Base-by-base conservation (phyloP, 805 yeast species). In the Babjeviella inositovora region DNA sequence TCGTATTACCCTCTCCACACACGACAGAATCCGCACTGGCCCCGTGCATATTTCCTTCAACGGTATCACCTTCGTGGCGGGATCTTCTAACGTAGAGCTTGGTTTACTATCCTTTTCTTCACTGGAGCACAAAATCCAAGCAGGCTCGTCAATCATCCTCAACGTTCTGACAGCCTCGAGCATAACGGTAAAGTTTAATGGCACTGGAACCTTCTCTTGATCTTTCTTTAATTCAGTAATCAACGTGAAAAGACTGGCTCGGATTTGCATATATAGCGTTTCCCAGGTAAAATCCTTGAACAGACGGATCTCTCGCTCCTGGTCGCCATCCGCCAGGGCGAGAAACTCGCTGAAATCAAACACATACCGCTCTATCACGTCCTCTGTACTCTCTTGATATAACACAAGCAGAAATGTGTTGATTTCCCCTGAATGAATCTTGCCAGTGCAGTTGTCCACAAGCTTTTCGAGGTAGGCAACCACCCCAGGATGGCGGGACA, bases 401-500 rank as follows among this genome's bases (percentile, higher is more conserved):
- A 68, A 30, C 2, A 57, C 39, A n/a, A 67, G 32, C 5, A 45
- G 33, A 5, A 62, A 29, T 16, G 44, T 42, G 13, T 41, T 41
- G 2, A 55, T 37, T 13, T 37, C 31, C 8, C 52, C 47, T 7
- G 28, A 25, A 15, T 19, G 19, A 5, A 49, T 38, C 27, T 30
- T 23, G 4, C 26, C 28, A 21, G 33, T 29, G 13, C 37, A 28
- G 5, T 38, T 25, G 12, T 39, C 33, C 10, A 55, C 49, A 12
- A 63, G 47, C 8, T 39, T 36, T 17, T 50, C 47, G 5, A 62
- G 34, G 47, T 62, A 70, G 3, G 43, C 41, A 24, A 47, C 37
- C n/a, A 70, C 49, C 7, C 46, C 48, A 0, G 70, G 69, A 20
- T 61, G 64, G 19, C 70, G 41, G 28, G 50, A 46, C 25, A 50